Conservation (phyloP, 2,329 filamentous ascomycete genomes). For the Pestalotiopsis sp. region DNA sequence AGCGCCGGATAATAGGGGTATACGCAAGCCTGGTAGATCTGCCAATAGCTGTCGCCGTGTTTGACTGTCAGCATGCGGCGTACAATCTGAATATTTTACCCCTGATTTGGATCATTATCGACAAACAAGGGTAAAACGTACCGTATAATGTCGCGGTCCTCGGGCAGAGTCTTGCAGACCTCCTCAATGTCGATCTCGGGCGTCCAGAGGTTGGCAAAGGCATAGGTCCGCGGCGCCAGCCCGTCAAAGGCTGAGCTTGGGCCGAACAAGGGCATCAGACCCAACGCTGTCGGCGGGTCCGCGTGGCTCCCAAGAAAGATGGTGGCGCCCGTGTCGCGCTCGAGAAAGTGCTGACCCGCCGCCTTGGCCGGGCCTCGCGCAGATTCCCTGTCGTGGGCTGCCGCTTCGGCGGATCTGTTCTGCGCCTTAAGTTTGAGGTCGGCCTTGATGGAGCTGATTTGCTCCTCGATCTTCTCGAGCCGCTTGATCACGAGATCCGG, state of each 20-base stretch:
- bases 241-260: background rate
- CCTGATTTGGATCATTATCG: background rate
- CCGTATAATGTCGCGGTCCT: constrained; percentile 6
- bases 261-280: background rate
- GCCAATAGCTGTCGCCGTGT: background rate
- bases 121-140: background rate
- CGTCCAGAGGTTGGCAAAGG: constrained; percentile 4
- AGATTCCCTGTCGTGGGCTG: background rate
- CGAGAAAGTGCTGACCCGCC: constrained; percentile 2
- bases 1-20: constrained; percentile 8
- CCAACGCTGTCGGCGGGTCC: background rate
- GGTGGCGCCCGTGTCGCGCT: constrained; percentile 7
- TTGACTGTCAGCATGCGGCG: background rate
- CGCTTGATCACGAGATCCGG: constrained; percentile 5
- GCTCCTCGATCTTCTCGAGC: constrained; percentile 2
- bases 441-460: constrained; percentile 6
- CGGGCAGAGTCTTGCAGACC: constrained; percentile 4
- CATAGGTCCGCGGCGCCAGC: constrained; percentile 1
- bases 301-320: constrained; percentile 6
- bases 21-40: constrained; percentile 3
- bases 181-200: background rate
- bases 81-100: background rate
- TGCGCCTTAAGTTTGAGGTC: background rate
- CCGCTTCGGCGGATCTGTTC: background rate
- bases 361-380: background rate